Percentiles rank a stretch among this genome's conserved stretches.
These are phyloP conservation scores for Arachnomyces sp. DNA, from an alignment of 2,329 filamentous ascomycete species.

Conservation along the genomic window DNA sequence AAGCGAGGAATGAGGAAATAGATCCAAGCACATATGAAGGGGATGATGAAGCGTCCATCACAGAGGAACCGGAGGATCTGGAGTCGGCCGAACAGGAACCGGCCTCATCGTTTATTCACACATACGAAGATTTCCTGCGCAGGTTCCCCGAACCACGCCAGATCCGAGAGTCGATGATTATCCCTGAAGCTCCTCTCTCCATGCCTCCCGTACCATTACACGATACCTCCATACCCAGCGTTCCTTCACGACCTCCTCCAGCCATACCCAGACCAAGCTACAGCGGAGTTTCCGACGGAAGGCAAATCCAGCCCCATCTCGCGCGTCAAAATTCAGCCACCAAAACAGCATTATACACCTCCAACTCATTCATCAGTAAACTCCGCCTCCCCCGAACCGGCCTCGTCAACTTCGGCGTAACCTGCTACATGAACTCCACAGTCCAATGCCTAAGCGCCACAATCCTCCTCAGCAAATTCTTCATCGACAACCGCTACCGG, in stretches of 20 bases:
- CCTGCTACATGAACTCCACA: conserved; percentile 88
- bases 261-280: conserved; percentile 65
- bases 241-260: conserved; percentile 57
- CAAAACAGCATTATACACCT: conserved; percentile 36
- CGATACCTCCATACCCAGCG: conserved; percentile 45
- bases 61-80: conserved; percentile 34
- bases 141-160: conserved; percentile 66
- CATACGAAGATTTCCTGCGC: conserved; percentile 75
- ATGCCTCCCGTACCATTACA: conserved; percentile 22
- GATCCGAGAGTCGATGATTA: conserved; percentile 49
- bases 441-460: conserved; percentile 77
- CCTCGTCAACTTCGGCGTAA: conserved; percentile 69
- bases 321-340: conserved; percentile 38
- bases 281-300: conserved; percentile 64
- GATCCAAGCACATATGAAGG: conserved; percentile 32
- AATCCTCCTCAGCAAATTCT: conserved; percentile 53
- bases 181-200: conserved; percentile 26
- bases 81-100: conserved; percentile 41
- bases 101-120: conserved; percentile 51
- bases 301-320: conserved; percentile 35
- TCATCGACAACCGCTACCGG: conserved; percentile 53
- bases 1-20: conserved; percentile 59
- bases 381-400: conserved; percentile 58
- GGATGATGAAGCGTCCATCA: conserved; percentile 30
- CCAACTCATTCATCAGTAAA: conserved; percentile 33